phyloP scores from a whole-genome alignment of 2,329 filamentous ascomycete genomes.

The Plenodomus biglobosus region DNA sequence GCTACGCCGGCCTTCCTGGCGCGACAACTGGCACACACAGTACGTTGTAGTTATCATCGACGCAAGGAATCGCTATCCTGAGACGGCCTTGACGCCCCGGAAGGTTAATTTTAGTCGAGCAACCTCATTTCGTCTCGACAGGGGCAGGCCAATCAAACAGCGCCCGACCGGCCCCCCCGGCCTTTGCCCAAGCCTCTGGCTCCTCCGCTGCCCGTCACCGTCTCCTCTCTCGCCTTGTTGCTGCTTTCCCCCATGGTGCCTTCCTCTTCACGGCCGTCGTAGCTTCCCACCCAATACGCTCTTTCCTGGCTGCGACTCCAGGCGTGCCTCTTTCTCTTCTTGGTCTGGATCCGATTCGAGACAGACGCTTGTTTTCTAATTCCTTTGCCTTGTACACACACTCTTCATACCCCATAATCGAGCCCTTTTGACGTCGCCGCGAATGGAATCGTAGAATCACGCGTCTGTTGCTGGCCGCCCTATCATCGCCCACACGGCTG shows the following conservation, averaged over 20 bases:
- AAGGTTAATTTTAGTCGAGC: slow-evolving; percentile 34
- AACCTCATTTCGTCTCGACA: slow-evolving; percentile 31
- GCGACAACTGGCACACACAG: too few relatives aligned
- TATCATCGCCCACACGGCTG: slow-evolving; percentile 16
- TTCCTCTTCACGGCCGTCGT: slow-evolving; percentile 35
- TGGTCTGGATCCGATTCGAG: slow-evolving; percentile 21
- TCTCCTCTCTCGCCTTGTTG: slow-evolving; percentile 11
- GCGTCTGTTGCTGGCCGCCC: slow-evolving; percentile 31
- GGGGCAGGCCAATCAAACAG: slow-evolving; percentile 27
- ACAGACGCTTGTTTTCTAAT: slow-evolving; percentile 18
- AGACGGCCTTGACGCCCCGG: slow-evolving; percentile 17
- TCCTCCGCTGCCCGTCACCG: neutral
- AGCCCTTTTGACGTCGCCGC: slow-evolving; percentile 18
- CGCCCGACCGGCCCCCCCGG: slow-evolving; percentile 14
- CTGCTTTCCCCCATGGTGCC: slow-evolving; percentile 28
- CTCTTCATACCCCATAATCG: slow-evolving; percentile 10
- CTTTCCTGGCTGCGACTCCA: slow-evolving; percentile 35
- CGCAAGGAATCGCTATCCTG: slow-evolving; percentile 10
- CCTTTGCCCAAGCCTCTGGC: slow-evolving; percentile 17
- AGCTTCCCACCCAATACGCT: slow-evolving; percentile 43
- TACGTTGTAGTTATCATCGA: slow-evolving; percentile 4
- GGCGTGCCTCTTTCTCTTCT: slow-evolving; percentile 29
- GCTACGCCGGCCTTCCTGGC: neutral
- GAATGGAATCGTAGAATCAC: slow-evolving; percentile 38
- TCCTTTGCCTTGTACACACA: slow-evolving; percentile 15